Evolutionary conservation across 2,329 filamentous ascomycete genomes (phyloP), one percentile per base, ranked within the genome.

Genomic region (Cladosporium sphaerospermum): DNA sequence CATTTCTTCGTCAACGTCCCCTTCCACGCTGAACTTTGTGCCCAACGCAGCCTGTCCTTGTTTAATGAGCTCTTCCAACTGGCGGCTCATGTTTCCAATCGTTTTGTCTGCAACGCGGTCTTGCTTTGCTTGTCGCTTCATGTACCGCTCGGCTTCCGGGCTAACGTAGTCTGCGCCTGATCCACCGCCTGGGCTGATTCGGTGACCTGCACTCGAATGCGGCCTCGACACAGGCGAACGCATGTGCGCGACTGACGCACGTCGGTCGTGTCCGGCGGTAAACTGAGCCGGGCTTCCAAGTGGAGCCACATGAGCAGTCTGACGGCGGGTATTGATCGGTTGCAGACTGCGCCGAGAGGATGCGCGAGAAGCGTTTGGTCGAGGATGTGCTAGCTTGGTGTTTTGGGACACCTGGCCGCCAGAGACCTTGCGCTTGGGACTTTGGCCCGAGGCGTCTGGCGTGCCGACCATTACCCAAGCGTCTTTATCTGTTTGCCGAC

Each of bases 41-140:
- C 75, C 91, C 14, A 99, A 72, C 1, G 93, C 93, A 68, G 93
- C 86, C 61, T 86, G 86, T 0, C 91, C 93, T 69, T 97, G 86
- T 2, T 84, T 79, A 52, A 99, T 95, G 86, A 99, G 89, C 33
- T 85, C 86, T 64, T 87, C 82, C 45, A 97, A 74, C 61, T 87
- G 83, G 45, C 82, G 78, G 66, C 93, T 95, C 70, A 97, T 83
- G 23, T 85, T 81, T 45, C 83, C 83, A 61, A 97, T 86, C 49
- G 86, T 84, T 41, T 84, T 82, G 61, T 97, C 90, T 7, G 88
- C 81, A 61, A 91, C 85, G 43, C 83, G 78, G 62, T 96, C 89
- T 54, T 88, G 86, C 47, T 82, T 81, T 19, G 83, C 77, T 59
- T 85, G 81, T 64, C 82, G 80, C n/a, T 84, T 83, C 5, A 89